Evolutionary conservation across 495 filamentous ascomycete species (phyloP).

Genomic region (Cairneyella variabilis): DNA sequence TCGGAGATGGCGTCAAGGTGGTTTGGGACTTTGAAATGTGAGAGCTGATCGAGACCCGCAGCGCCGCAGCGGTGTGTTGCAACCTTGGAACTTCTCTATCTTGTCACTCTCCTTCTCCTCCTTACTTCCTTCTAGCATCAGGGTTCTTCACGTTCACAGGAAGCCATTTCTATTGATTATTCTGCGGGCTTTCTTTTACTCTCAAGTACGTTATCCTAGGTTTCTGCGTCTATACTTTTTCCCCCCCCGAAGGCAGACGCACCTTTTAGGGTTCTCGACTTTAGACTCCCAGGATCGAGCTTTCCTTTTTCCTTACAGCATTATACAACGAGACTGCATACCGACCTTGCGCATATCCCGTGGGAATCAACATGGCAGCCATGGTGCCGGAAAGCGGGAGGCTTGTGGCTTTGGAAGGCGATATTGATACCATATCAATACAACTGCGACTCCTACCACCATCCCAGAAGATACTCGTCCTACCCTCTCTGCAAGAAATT

Average conservation of each 20-base stretch:
- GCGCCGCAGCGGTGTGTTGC: neutral
- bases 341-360: neutral
- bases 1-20: too few species aligned
- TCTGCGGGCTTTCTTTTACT: neutral
- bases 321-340: too few species aligned
- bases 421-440: conserved; percentile 41
- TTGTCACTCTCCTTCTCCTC: neutral
- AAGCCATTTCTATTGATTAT: neutral
- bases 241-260: too few species aligned
- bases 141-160: neutral
- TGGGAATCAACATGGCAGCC: neutral
- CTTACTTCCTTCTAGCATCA: neutral
- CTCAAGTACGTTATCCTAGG: neutral
- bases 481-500: conserved; percentile 40
- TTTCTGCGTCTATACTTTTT: neutral
- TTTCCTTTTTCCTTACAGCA: neutral
- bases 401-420: conserved; percentile 49
- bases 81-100: neutral
- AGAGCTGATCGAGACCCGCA: conserved; percentile 5
- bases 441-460: conserved; percentile 48
- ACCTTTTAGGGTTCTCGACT: neutral
- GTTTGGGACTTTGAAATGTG: neutral
- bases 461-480: conserved; percentile 43
- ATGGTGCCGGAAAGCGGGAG: conserved; percentile 30
- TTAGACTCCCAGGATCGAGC: conserved; percentile 10